These are phyloP conservation scores for Eucalyptus cladocalyx DNA, from an alignment of 345 rosid genomes.

Conservation along the genomic window DNA sequence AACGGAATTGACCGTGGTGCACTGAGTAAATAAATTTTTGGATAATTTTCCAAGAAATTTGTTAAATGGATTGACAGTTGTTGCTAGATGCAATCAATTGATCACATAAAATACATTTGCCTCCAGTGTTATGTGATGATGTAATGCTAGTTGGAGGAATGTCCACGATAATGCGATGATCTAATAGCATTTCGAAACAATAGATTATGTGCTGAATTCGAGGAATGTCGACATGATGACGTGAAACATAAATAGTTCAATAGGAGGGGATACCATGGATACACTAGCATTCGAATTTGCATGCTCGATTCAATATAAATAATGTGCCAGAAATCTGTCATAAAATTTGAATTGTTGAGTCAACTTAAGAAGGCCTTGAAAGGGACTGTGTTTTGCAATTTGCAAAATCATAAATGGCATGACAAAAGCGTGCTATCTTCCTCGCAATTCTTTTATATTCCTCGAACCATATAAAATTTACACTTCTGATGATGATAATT, in stretches of 20 bases:
- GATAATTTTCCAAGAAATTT: not conserved
- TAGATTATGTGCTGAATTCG: not conserved
- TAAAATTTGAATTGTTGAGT: not conserved
- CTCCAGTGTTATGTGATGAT: not conserved
- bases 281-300: not conserved
- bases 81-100: not conserved
- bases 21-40: not conserved
- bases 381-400: not conserved
- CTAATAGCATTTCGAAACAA: not conserved
- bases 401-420: not conserved
- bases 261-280: not conserved
- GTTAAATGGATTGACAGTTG: no score
- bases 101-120: not conserved
- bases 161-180: not conserved
- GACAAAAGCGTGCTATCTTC: not conserved
- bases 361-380: not conserved
- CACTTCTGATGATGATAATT: not conserved
- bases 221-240: not conserved
- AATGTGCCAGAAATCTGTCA: not conserved
- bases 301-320: not conserved
- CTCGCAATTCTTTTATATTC: not conserved
- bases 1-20: fast-evolving
- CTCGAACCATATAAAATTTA: not conserved
- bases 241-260: not conserved
- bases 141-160: not conserved